Conservation (phyloP, 2,329 filamentous ascomycete genomes). For the Verticillium isaacii region DNA sequence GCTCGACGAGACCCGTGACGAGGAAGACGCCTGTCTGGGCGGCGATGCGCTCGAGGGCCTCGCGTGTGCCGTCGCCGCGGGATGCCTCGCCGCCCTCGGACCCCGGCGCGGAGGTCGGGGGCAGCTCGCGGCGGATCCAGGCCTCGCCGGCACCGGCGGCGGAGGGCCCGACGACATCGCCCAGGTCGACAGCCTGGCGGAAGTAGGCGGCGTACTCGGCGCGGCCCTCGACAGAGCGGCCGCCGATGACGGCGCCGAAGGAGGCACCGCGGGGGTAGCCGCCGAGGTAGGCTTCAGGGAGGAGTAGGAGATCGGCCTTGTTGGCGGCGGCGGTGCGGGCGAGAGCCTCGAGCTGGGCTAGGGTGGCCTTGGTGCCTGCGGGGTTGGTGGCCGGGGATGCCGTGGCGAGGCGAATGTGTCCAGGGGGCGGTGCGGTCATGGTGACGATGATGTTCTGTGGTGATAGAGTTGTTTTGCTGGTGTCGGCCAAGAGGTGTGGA, state of each 20-base stretch:
- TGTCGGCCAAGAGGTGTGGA: too few species aligned
- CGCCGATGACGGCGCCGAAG: slow-evolving; percentile 73
- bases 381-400: slow-evolving; percentile 48
- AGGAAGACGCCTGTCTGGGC: slow-evolving; percentile 76
- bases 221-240: slow-evolving; percentile 62
- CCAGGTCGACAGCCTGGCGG: slow-evolving; percentile 72
- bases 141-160: slow-evolving; percentile 64
- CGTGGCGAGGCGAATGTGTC: slow-evolving; percentile 47
- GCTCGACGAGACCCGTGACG: slow-evolving; percentile 75
- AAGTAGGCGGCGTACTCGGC: slow-evolving; percentile 84
- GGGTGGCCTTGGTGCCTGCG: slow-evolving; percentile 51
- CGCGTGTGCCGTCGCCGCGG: slow-evolving; percentile 61
- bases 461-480: background rate
- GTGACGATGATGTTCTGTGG: background rate
- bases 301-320: slow-evolving; percentile 66
- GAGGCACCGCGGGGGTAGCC: slow-evolving; percentile 80
- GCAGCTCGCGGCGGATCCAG: slow-evolving; percentile 63
- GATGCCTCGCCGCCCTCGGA: slow-evolving; percentile 28
- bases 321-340: slow-evolving; percentile 56
- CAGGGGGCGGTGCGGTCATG: slow-evolving; percentile 7
- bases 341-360: slow-evolving; percentile 59
- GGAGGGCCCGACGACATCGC: slow-evolving; percentile 60
- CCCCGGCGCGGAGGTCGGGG: slow-evolving; percentile 1
- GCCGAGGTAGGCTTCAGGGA: slow-evolving; percentile 88
- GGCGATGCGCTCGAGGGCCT: slow-evolving; percentile 73